Evolutionary conservation across 2,329 filamentous ascomycete genomes (phyloP).

Genomic region (Gnomoniopsis smithogilvyi): DNA sequence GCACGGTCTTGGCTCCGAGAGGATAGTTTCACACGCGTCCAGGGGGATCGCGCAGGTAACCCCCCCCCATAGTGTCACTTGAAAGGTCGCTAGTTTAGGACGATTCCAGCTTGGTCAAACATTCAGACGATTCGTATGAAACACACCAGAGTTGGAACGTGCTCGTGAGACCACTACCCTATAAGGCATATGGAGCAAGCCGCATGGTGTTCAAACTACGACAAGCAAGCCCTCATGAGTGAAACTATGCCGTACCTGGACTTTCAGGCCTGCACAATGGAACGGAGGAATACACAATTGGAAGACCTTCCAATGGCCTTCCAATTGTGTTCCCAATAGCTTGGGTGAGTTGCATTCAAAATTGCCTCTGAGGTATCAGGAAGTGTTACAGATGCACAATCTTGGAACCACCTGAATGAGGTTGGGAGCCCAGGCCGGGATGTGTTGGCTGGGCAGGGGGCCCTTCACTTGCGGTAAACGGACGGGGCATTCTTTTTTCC

Average conservation of each 20-base stretch:
- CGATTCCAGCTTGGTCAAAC: background rate
- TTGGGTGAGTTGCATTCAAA: background rate
- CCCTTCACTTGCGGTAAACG: too few relatives aligned
- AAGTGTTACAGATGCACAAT: background rate
- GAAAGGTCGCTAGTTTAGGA: background rate
- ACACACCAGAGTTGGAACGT: background rate
- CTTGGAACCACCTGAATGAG: too few relatives aligned
- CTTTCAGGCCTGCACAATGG: too few relatives aligned
- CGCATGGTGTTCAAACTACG: background rate
- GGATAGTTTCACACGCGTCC: background rate
- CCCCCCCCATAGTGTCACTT: background rate
- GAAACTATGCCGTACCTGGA: background rate
- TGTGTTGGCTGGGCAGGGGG: too few relatives aligned
- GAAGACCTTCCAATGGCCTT: too few relatives aligned
- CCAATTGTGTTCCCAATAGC: background rate
- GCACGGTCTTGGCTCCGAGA: background rate
- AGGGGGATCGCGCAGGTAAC: background rate
- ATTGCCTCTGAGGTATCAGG: background rate
- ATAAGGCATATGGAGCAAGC: background rate
- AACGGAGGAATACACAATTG: too few relatives aligned
- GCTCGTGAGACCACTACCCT: background rate
- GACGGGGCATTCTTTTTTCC: too few relatives aligned
- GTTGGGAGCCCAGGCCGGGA: too few relatives aligned
- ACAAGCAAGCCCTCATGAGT: background rate
- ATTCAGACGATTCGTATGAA: background rate